Conservation (phyloP, 176 grass and related monocot genomes). For the Phyllostachys edulis region DNA sequence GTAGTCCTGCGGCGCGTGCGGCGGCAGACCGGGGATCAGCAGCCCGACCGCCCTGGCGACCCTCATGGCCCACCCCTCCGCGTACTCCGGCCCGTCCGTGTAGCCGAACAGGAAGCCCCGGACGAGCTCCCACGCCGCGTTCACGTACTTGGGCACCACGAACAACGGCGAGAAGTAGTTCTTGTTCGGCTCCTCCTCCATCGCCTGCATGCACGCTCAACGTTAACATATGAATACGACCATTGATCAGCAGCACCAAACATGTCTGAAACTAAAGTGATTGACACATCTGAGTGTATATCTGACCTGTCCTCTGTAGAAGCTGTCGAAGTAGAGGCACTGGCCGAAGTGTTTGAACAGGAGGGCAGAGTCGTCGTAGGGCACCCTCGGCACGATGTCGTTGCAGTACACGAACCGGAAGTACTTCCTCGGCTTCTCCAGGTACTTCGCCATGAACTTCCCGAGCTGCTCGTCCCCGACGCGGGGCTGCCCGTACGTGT, state of each 20-base stretch:
- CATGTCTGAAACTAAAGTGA: too few relatives aligned
- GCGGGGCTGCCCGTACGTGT: conserved; percentile 84
- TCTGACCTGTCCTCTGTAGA: conserved; percentile 27
- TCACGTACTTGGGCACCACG: conserved; percentile 56
- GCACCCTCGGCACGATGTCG: conserved; percentile 74
- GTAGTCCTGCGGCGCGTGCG: conserved; percentile 75
- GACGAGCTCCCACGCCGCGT: conserved; percentile 62
- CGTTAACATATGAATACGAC: neutral
- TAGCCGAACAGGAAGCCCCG: conserved; percentile 52
- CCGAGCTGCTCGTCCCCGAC: conserved; percentile 56
- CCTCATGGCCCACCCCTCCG: conserved; percentile 58
- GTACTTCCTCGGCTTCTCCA: conserved; percentile 41
- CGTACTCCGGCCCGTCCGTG: conserved; percentile 44
- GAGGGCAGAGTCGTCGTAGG: conserved; percentile 56
- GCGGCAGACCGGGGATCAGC: conserved; percentile 57
- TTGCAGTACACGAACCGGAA: conserved; percentile 79
- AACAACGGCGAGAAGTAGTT: conserved; percentile 76
- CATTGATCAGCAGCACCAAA: too few relatives aligned
- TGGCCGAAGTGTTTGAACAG: conserved; percentile 70
- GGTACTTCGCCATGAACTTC: conserved; percentile 28
- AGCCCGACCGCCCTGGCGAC: conserved; percentile 39
- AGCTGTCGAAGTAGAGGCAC: conserved; percentile 64
- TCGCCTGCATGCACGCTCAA: neutral
- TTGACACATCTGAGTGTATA: neutral
- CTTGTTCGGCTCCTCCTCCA: conserved; percentile 73